Evolutionary conservation across 83 land plant genomes (phyloP).

Genomic region (Thuja plicata): DNA sequence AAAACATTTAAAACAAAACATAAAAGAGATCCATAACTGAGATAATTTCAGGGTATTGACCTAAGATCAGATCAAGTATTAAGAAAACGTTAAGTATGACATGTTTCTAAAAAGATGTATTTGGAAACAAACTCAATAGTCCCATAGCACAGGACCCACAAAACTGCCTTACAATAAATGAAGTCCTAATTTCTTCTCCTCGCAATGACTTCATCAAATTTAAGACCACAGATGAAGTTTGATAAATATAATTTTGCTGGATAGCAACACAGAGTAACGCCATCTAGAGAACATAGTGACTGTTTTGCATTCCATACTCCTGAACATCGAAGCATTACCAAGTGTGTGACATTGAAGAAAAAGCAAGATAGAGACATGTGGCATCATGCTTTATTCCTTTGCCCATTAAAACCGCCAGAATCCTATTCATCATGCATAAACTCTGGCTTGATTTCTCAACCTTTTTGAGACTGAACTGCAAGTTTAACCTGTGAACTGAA

Average conservation of each 20-base stretch:
- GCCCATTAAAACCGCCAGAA: neutral
- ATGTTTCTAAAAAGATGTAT: neutral
- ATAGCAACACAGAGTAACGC: neutral
- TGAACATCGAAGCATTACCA: neutral
- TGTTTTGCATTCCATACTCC: neutral
- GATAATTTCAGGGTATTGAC: neutral
- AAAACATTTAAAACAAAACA: too few species aligned
- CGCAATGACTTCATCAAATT: neutral
- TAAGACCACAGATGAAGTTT: neutral
- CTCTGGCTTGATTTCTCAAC: neutral
- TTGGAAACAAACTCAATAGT: neutral
- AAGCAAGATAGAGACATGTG: neutral
- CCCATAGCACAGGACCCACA: neutral
- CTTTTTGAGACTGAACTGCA: constrained; percentile 9
- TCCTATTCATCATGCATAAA: neutral
- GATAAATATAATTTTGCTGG: neutral
- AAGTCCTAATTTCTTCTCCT: neutral
- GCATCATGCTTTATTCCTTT: neutral
- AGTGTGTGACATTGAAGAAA: neutral
- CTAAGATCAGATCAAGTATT: neutral
- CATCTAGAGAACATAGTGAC: neutral
- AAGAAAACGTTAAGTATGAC: neutral
- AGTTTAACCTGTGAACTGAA: constrained; percentile 1
- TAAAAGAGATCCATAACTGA: neutral
- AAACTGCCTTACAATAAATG: neutral